phyloP scores from a whole-genome alignment of 2,329 filamentous ascomycete genomes.

The Blastomyces gilchristii region DNA sequence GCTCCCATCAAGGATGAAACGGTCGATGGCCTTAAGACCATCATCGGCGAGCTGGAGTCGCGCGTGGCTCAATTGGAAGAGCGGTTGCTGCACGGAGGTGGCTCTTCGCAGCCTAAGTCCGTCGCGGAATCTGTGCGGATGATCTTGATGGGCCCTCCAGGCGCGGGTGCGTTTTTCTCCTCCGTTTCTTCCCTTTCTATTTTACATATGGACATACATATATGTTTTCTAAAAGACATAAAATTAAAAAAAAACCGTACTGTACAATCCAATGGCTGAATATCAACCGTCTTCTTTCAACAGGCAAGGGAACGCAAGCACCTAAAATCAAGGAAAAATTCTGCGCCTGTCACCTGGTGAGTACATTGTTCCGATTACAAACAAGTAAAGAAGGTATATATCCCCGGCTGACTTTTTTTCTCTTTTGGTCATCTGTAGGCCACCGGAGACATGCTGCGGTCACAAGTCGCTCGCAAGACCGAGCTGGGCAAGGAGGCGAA shows the following conservation, averaged over 20 bases:
- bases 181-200: neutral
- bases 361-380: constrained; percentile 23
- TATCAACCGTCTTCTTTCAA: constrained; percentile 14
- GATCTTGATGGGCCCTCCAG: constrained; percentile 94
- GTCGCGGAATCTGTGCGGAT: constrained; percentile 66
- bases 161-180: constrained; percentile 61
- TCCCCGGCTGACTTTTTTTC: constrained; percentile 11
- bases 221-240: neutral
- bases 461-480: constrained; percentile 96
- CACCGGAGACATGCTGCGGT: constrained; percentile 97
- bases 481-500: constrained; percentile 88
- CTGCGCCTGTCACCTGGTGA: constrained; percentile 90
- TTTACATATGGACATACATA: neutral
- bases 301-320: constrained; percentile 97
- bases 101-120: constrained; percentile 42
- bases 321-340: constrained; percentile 98
- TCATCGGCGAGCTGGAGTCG: constrained; percentile 72
- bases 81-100: constrained; percentile 48
- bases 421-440: constrained; percentile 47
- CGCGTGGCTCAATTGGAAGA: constrained; percentile 78
- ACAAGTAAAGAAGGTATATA: neutral
- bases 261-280: neutral
- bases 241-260: neutral
- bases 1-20: constrained; percentile 72
- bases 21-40: constrained; percentile 72